Percentiles rank a stretch among this genome's conserved stretches.
These are phyloP conservation scores for Trametes polyzona DNA, from an alignment of 1,284 basidiomycete species.

Conservation along the genomic window DNA sequence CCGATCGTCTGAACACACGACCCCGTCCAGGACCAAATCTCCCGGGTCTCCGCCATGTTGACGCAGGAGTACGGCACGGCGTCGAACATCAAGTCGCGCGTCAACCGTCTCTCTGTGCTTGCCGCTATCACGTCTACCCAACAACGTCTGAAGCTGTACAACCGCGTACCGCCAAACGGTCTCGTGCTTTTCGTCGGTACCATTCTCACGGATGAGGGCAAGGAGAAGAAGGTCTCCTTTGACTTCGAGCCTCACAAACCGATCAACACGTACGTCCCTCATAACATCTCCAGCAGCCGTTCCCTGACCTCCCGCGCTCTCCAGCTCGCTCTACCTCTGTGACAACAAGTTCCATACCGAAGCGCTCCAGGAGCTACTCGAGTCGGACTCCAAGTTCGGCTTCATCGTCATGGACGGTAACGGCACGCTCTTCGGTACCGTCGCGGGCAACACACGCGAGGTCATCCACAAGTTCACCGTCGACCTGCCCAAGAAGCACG, in stretches of 20 bases:
- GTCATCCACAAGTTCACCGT: constrained; percentile 98
- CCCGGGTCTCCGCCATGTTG: constrained; percentile 92
- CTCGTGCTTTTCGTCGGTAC: constrained; percentile 98
- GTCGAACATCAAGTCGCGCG: constrained; percentile 99
- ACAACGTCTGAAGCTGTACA: constrained; percentile 96
- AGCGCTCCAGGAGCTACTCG: constrained; percentile 93
- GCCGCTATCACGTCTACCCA: constrained; percentile 99
- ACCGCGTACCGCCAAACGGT: constrained; percentile 94
- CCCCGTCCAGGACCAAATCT: constrained; percentile 89
- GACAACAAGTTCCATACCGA: constrained; percentile 99
- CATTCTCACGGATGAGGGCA: constrained; percentile 97
- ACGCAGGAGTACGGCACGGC: constrained; percentile 98
- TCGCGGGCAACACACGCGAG: constrained; percentile 97
- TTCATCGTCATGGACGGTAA: constrained; percentile 99
- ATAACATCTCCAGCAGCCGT: background rate
- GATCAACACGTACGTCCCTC: constrained; percentile 87
- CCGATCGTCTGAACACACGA: constrained; percentile 20
- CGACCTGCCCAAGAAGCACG: constrained; percentile 99
- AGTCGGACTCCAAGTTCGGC: constrained; percentile 97
- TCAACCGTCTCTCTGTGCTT: constrained; percentile 96
- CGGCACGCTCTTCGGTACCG: constrained; percentile 93
- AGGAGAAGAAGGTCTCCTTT: constrained; percentile 98
- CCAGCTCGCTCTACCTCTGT: constrained; percentile 94
- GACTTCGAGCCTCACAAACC: constrained; percentile 98
- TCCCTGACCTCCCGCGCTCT: background rate